These are phyloP conservation scores for Rhodotorula sp. DNA, from an alignment of 1,284 basidiomycete genomes.

Conservation along the genomic window DNA sequence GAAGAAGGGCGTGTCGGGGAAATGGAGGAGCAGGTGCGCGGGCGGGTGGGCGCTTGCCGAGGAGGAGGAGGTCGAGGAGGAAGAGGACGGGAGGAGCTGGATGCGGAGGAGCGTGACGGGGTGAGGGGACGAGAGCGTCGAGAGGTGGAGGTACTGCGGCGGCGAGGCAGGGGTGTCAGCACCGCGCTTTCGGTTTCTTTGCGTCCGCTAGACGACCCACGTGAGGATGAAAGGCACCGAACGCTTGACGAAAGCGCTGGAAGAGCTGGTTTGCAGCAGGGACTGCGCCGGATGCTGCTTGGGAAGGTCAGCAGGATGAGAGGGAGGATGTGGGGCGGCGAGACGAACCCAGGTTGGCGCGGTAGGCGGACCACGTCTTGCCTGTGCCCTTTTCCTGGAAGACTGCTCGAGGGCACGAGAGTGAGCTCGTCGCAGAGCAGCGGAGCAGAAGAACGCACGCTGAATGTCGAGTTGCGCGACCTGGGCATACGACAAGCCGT, in stretches of 20 bases:
- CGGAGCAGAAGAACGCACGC: background rate
- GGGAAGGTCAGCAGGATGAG: background rate
- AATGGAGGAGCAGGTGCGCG: conserved; percentile 5
- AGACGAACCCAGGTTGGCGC: background rate
- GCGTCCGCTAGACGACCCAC: background rate
- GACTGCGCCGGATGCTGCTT: background rate
- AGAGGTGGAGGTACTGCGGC: conserved; percentile 17
- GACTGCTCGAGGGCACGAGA: background rate
- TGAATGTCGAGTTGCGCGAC: conserved; percentile 22
- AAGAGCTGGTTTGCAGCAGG: background rate
- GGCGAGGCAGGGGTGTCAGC: background rate
- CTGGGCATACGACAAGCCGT: conserved; percentile 16
- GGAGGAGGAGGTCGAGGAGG: background rate
- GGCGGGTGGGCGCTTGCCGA: background rate
- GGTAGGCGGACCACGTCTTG: conserved; percentile 6
- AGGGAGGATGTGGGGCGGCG: background rate
- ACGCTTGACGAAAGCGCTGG: background rate
- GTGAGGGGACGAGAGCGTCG: background rate
- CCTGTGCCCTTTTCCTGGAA: conserved; percentile 5
- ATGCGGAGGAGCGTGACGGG: conserved; percentile 12
- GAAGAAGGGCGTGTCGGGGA: conserved; percentile 12
- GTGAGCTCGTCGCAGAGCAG: background rate
- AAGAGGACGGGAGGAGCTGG: conserved; percentile 8
- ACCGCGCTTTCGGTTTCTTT: background rate
- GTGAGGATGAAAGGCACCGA: conserved; percentile 4